phyloP scores from a whole-genome alignment of 768 basidiomycete genomes.

The Russula ochroleuca region DNA sequence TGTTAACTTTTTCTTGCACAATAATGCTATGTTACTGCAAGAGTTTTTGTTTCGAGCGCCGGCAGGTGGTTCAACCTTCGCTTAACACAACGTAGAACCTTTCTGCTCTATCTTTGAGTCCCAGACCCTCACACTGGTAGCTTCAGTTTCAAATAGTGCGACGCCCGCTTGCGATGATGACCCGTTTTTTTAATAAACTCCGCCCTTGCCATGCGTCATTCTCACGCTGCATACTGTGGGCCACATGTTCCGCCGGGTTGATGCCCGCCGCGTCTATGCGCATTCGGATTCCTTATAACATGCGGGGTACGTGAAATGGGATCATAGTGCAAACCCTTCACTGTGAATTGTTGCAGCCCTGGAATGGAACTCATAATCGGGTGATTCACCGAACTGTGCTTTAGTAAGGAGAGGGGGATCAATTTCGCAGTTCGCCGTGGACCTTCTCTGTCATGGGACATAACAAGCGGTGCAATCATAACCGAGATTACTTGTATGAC shows the following conservation, averaged over 20 bases:
- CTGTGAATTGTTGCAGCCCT: slow-evolving; percentile 11
- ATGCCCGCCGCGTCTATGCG: slow-evolving; percentile 2
- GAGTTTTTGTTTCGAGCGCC: slow-evolving; percentile 20
- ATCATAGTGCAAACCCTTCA: slow-evolving; percentile 8
- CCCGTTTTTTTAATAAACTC: slow-evolving; percentile 2
- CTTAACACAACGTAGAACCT: background rate
- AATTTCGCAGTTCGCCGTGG: no score
- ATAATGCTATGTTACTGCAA: no score
- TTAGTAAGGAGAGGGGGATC: no score
- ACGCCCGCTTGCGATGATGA: background rate
- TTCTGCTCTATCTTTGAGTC: background rate
- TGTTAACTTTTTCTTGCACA: slow-evolving; percentile 4
- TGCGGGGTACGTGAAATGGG: slow-evolving; percentile 18
- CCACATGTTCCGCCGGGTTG: slow-evolving; percentile 8
- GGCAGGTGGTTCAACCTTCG: background rate
- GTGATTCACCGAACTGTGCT: background rate
- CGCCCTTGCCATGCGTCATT: slow-evolving; percentile 18
- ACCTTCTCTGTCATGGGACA: no score
- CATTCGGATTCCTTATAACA: background rate
- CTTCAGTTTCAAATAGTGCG: background rate
- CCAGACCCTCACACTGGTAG: background rate
- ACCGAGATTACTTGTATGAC: no score
- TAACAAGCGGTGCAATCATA: no score
- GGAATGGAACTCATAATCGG: slow-evolving; percentile 14
- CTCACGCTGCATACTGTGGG: background rate